Conservation (phyloP, 768 basidiomycete species). For the Lactarius vividus region DNA sequence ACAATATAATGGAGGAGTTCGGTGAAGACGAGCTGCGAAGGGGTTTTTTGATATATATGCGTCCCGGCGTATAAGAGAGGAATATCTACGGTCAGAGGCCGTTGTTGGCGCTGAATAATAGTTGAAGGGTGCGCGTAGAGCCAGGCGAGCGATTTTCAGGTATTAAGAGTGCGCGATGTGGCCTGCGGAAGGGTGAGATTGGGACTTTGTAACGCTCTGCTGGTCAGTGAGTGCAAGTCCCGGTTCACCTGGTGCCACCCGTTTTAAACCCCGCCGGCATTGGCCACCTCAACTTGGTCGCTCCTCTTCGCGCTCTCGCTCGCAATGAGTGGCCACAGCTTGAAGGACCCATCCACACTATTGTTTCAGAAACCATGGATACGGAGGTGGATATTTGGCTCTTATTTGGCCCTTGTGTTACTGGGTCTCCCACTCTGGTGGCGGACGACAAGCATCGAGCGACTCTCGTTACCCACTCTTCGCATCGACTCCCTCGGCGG, state of each 20-base stretch:
- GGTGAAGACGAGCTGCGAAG: neutral
- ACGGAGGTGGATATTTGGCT: conserved; percentile 59
- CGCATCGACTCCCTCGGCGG: conserved; percentile 15
- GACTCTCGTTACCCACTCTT: conserved; percentile 59
- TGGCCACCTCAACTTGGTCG: neutral
- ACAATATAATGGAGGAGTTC: neutral
- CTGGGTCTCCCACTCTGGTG: conserved; percentile 91
- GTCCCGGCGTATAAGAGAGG: neutral
- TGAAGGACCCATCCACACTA: conserved; percentile 21
- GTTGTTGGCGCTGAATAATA: neutral
- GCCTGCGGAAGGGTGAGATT: conserved; percentile 11
- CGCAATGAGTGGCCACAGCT: conserved; percentile 11
- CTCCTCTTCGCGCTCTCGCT: neutral
- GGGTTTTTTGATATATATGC: neutral
- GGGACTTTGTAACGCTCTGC: neutral
- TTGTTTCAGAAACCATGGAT: conserved; percentile 14
- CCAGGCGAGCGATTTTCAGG: neutral
- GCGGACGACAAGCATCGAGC: conserved; percentile 86
- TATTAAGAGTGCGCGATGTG: conserved; percentile 11
- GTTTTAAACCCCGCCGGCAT: conserved; percentile 12
- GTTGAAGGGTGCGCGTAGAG: neutral
- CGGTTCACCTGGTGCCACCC: conserved; percentile 20
- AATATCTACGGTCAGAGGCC: neutral
- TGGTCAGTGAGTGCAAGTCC: neutral
- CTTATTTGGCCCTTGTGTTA: conserved; percentile 78